Evolutionary conservation across 441 rosid species (phyloP), one percentile per base, ranked within the genome.

Genomic region (Croton laevigatus): DNA sequence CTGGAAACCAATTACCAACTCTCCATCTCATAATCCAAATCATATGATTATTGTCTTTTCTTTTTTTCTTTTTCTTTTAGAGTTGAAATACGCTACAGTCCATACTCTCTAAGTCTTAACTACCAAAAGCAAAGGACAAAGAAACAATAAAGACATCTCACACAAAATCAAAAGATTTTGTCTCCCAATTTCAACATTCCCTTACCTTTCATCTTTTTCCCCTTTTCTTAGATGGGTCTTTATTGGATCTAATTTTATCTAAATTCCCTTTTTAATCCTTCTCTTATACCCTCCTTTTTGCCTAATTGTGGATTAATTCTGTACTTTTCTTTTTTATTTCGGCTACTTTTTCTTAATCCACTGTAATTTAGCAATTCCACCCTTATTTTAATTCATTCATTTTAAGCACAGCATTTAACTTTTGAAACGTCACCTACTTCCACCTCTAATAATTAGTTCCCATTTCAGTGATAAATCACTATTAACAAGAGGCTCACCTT

Each of bases 111-210:
- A n/a, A 53, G 27, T 62, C 19, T 74, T 63, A 72, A 65, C 76
- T n/a, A 65, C 72, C 71, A 74, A 82, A 82, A 71, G 74, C 54
- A 65, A 55, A 70, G 37, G 73, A 37, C 62, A 73, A 76, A 71
- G 37, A 58, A 76, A 34, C 49, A 70, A 70, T 59, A 75, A 65
- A 60, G 86, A 76, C 81, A 79, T 66, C 6, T 72, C 70, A 59
- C 70, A 72, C 79, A 73, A 79, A 79, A 75, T 73, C 75, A 73
- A 80, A 80, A 77, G 85, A 80, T 76, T 17, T 69, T 74, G 83
- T 80, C 81, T 52, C 81, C 82, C 79, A 61, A 68, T 73, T 82
- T 83, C 87, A 80, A 80, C 79, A 79, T 79, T 68, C 85, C 72
- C 51, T 63, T 32, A 22, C 66, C 46, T 73, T 78, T 57, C 78